A percentile compares a stretch with the other conserved stretches of the same genome.
These are phyloP conservation scores for Trichoderma orchidacearum DNA, from an alignment of 495 filamentous ascomycete genomes.

Conservation along the genomic window DNA sequence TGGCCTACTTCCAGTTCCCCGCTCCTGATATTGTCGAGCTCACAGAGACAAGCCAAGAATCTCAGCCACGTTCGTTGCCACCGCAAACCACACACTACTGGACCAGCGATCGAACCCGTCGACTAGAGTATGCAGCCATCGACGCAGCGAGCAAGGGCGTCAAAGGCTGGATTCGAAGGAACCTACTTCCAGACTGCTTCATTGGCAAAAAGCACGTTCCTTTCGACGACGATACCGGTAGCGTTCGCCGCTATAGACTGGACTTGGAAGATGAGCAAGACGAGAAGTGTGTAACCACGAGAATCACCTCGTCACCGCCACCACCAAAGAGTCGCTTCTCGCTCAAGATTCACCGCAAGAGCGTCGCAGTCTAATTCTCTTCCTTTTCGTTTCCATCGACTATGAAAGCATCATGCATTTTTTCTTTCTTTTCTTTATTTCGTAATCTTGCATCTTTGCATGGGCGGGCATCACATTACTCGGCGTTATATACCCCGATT, in stretches of 20 bases:
- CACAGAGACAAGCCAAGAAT: constrained; percentile 7
- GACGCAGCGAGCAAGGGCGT: constrained; percentile 38
- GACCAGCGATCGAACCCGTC: constrained; percentile 38
- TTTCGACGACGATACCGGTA: constrained; percentile 39
- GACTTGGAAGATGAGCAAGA: constrained; percentile 23
- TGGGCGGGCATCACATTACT: neutral
- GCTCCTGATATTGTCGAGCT: constrained; percentile 18
- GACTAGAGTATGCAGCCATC: constrained; percentile 43
- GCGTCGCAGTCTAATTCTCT: neutral
- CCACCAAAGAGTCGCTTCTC: neutral
- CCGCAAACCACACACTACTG: constrained; percentile 44
- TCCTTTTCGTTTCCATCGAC: neutral
- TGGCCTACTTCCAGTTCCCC: constrained; percentile 33
- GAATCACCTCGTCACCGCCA: neutral
- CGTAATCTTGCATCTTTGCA: neutral
- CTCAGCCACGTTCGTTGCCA: constrained; percentile 17
- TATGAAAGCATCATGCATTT: neutral
- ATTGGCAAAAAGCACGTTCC: constrained; percentile 28
- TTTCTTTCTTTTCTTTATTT: neutral
- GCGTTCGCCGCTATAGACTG: constrained; percentile 39
- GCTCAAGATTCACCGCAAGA: neutral
- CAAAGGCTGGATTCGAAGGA: constrained; percentile 37
- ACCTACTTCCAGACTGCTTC: constrained; percentile 40
- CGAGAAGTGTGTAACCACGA: neutral
- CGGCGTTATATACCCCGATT: neutral